Evolutionary conservation across 1,284 basidiomycete genomes (phyloP).

Genomic region (Papiliotrema terrestris): DNA sequence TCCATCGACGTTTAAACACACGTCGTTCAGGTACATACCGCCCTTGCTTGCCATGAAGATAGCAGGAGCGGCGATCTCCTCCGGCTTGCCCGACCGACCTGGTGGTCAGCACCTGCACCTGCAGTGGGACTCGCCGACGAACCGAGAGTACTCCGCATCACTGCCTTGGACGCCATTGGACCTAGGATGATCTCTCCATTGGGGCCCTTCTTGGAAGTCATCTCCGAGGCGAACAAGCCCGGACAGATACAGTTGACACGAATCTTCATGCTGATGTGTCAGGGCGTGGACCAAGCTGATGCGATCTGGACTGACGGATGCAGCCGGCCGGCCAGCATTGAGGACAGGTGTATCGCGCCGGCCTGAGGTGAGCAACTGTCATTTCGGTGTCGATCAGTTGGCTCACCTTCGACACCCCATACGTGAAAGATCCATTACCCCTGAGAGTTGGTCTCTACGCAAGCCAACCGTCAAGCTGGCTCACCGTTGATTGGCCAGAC

Average conservation of each 20-base stretch:
- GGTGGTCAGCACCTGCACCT: neutral
- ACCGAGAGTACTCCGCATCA: slow-evolving; percentile 10
- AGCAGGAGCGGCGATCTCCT: slow-evolving; percentile 16
- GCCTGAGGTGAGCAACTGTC: neutral
- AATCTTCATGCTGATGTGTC: slow-evolving; percentile 30
- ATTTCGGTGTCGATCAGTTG: neutral
- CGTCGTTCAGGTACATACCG: slow-evolving; percentile 15
- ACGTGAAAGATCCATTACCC: slow-evolving; percentile 24
- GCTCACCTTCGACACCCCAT: slow-evolving; percentile 24
- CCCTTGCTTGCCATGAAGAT: slow-evolving; percentile 11
- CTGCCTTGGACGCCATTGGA: slow-evolving; percentile 6
- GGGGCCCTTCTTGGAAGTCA: slow-evolving; percentile 28
- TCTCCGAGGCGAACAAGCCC: slow-evolving; percentile 41
- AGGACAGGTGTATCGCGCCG: slow-evolving; percentile 29
- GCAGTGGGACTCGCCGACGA: neutral
- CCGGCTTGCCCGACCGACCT: slow-evolving; percentile 11
- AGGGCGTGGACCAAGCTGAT: neutral
- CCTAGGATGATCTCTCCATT: neutral
- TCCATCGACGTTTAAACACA: slow-evolving; percentile 15
- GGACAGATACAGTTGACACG: slow-evolving; percentile 41
- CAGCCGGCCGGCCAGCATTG: slow-evolving; percentile 32
- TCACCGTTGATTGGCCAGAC: slow-evolving; percentile 38
- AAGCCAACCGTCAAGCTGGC: neutral
- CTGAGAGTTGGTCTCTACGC: neutral
- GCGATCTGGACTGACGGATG: slow-evolving; percentile 21